Evolutionary conservation across 129 eudicot species (phyloP).

Genomic region (Pulicaria dysenterica): DNA sequence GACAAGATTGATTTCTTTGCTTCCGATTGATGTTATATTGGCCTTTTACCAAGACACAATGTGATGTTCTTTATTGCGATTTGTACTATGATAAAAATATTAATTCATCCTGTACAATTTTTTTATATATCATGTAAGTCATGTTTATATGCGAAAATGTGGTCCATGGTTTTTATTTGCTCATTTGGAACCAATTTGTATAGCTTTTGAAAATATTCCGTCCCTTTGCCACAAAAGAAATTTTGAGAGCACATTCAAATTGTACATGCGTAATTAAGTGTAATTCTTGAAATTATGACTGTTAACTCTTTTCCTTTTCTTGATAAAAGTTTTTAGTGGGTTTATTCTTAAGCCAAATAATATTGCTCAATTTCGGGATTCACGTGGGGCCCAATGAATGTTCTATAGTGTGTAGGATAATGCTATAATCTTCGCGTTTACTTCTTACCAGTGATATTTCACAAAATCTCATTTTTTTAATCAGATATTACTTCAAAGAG

Average conservation of each 20-base stretch:
- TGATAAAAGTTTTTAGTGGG: slow-evolving; percentile 15
- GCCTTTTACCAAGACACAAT: slow-evolving; percentile 16
- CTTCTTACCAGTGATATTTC: not conserved
- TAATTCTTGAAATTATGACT: slow-evolving; percentile 23
- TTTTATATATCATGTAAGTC: not conserved
- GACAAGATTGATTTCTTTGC: slow-evolving; percentile 11
- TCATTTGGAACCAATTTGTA: slow-evolving; percentile 4
- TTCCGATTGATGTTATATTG: not conserved
- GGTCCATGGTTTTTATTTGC: slow-evolving; percentile 23
- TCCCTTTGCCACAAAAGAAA: slow-evolving; percentile 22
- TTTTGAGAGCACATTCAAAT: slow-evolving; percentile 8
- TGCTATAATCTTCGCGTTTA: not conserved
- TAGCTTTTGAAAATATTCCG: slow-evolving; percentile 22
- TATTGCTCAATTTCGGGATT: slow-evolving; percentile 20
- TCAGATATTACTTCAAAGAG: slow-evolving; percentile 1
- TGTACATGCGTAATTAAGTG: slow-evolving; percentile 25
- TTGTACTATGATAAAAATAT: slow-evolving; percentile 20
- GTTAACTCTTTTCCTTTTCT: slow-evolving; percentile 17
- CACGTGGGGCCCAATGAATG: slow-evolving; percentile 36
- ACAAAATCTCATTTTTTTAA: not conserved
- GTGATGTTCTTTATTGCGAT: slow-evolving; percentile 8
- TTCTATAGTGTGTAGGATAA: slow-evolving; percentile 26
- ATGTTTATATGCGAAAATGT: slow-evolving; percentile 6
- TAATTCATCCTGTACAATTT: slow-evolving; percentile 3
- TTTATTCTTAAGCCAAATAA: slow-evolving; percentile 18